Evolutionary conservation across 345 rosid genomes (phyloP).

Genomic region (Mallotus nudiflorus): DNA sequence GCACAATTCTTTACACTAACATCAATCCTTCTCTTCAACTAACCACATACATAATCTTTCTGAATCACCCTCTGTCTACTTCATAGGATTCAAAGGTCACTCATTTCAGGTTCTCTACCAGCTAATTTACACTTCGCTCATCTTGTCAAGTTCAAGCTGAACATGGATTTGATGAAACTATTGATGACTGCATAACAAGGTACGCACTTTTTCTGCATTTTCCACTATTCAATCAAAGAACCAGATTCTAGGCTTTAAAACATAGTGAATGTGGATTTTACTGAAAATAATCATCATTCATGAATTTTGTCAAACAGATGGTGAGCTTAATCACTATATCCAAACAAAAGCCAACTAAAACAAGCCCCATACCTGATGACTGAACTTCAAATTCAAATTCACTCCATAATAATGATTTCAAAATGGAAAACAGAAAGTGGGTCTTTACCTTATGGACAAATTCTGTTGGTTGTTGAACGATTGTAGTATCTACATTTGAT

Average conservation of each 20-base stretch:
- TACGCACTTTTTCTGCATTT: neutral
- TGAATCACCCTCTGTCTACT: neutral
- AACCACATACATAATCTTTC: neutral
- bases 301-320: conserved; percentile 57
- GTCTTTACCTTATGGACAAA: conserved; percentile 44
- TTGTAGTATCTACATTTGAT: conserved; percentile 21
- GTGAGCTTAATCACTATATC: neutral
- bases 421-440: too few species aligned
- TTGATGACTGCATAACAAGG: too few species aligned
- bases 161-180: neutral
- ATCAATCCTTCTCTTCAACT: neutral
- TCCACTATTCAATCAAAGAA: neutral
- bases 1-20: neutral
- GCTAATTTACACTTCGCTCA: neutral
- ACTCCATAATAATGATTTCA: neutral
- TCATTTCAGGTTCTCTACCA: neutral
- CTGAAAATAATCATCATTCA: conserved; percentile 12
- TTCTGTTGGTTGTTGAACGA: conserved; percentile 8
- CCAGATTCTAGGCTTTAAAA: neutral
- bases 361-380: neutral
- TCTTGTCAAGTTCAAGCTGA: neutral
- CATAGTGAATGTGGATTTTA: too few species aligned
- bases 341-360: neutral
- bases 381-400: neutral
- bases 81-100: neutral